Evolutionary conservation across 805 yeast genomes (phyloP).

Genomic region (Pichia nanzhaoensis): DNA sequence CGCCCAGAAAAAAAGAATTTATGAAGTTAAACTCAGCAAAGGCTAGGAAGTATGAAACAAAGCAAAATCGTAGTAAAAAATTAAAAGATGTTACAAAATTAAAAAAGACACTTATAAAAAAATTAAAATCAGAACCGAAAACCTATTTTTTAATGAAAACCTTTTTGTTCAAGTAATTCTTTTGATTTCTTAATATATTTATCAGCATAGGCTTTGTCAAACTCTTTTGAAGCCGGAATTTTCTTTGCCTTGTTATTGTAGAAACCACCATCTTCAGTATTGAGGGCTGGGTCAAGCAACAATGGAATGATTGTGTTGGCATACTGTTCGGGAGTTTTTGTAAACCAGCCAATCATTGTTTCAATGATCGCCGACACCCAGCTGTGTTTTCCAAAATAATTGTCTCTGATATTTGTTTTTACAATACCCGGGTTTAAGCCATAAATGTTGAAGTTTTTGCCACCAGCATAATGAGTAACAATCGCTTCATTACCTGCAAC

Average conservation of each 20-base stretch:
- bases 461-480: slow-evolving; percentile 18
- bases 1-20: no score
- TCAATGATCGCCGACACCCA: slow-evolving; percentile 25
- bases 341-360: slow-evolving; percentile 26
- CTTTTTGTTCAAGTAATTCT: slow-evolving; percentile 19
- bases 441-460: slow-evolving; percentile 23
- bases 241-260: slow-evolving; percentile 28
- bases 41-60: no score
- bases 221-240: slow-evolving; percentile 24
- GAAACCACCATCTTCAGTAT: slow-evolving; percentile 25
- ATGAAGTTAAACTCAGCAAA: no score
- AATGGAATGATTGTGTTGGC: slow-evolving; percentile 29
- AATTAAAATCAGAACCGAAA: no score
- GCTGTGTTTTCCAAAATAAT: slow-evolving; percentile 27
- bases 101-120: no score
- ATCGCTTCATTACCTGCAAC: slow-evolving; percentile 39
- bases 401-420: slow-evolving; percentile 31
- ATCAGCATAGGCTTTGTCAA: slow-evolving; percentile 27
- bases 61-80: no score
- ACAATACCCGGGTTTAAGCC: slow-evolving; percentile 38
- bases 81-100: no score
- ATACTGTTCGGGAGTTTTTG: slow-evolving; percentile 30
- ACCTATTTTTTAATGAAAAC: no score
- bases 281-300: slow-evolving; percentile 27
- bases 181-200: slow-evolving; percentile 23